A percentile compares a stretch with the other conserved stretches of the same genome.
These are phyloP conservation scores for Pichia ethanolica DNA, from an alignment of 805 yeast genomes.

Conservation along the genomic window DNA sequence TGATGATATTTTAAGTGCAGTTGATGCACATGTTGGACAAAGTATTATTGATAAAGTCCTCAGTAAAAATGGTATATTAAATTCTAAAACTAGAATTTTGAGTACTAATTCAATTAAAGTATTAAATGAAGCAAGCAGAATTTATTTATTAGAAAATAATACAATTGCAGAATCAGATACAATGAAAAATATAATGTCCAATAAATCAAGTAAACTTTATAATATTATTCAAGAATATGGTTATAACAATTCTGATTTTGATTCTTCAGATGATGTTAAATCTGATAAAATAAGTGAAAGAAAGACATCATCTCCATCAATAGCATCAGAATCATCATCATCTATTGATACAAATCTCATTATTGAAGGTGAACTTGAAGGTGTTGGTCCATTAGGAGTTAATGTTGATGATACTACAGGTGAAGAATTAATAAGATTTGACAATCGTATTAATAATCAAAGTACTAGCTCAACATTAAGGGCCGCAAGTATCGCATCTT, in stretches of 20 bases:
- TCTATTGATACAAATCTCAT: constrained; percentile 3
- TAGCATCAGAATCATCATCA: neutral
- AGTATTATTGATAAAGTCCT: constrained; percentile 62
- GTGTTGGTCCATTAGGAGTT: constrained; percentile 11
- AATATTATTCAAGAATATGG: constrained; percentile 36
- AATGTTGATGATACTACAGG: constrained; percentile 13
- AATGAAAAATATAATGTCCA: constrained; percentile 32
- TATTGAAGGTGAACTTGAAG: constrained; percentile 11
- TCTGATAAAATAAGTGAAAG: neutral
- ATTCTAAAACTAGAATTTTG: constrained; percentile 44
- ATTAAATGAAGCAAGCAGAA: constrained; percentile 49
- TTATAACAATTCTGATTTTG: neutral
- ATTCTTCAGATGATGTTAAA: too few species aligned
- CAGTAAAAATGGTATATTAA: constrained; percentile 39
- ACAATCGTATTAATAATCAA: constrained; percentile 10
- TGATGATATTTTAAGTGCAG: constrained; percentile 94
- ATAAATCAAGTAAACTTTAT: constrained; percentile 21
- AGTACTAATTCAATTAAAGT: constrained; percentile 54
- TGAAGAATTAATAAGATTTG: constrained; percentile 13
- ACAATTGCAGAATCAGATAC: constrained; percentile 50
- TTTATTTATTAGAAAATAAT: constrained; percentile 49
- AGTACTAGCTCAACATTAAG: constrained; percentile 29
- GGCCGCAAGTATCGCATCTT: constrained; percentile 60
- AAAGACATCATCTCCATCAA: neutral
- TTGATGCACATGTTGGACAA: constrained; percentile 91